Evolutionary conservation across 768 basidiomycete genomes (phyloP).

Genomic region (Lepiota brunneoincarnata): DNA sequence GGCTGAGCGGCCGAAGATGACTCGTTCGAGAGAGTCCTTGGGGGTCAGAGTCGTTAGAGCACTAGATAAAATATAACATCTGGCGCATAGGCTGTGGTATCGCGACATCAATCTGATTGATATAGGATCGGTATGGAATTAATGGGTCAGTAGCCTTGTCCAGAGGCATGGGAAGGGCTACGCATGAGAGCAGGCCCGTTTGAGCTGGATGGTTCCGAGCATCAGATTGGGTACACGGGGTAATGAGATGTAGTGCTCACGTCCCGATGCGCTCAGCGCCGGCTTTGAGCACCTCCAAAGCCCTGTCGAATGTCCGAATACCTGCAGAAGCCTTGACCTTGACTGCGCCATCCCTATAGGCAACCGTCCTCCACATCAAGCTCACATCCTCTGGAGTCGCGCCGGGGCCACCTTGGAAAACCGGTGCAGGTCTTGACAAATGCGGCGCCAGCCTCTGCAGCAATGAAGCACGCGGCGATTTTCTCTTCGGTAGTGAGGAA

Average conservation of each 20-base stretch:
- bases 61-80: no score
- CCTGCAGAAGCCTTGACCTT: constrained; percentile 54
- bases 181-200: constrained; percentile 9
- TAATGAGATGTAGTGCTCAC: constrained; percentile 27
- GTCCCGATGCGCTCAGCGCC: constrained; percentile 55
- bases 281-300: constrained; percentile 43
- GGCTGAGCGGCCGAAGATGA: no score
- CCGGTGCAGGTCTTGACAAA: constrained; percentile 58
- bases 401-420: constrained; percentile 41
- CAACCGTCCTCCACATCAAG: constrained; percentile 40
- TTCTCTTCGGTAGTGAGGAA: constrained; percentile 44
- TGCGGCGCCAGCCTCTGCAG: constrained; percentile 47
- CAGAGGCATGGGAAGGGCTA: neutral
- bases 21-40: no score
- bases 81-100: no score
- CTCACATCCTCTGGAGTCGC: constrained; percentile 43
- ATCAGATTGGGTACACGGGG: neutral
- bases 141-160: no score
- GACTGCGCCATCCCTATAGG: constrained; percentile 31
- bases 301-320: constrained; percentile 44
- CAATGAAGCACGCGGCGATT: constrained; percentile 42
- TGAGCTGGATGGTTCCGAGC: neutral
- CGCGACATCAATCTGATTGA: no score
- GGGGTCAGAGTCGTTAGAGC: no score
- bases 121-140: no score